phyloP scores from a whole-genome alignment of 75 land plant species.

The Sequoia sempervirens region DNA sequence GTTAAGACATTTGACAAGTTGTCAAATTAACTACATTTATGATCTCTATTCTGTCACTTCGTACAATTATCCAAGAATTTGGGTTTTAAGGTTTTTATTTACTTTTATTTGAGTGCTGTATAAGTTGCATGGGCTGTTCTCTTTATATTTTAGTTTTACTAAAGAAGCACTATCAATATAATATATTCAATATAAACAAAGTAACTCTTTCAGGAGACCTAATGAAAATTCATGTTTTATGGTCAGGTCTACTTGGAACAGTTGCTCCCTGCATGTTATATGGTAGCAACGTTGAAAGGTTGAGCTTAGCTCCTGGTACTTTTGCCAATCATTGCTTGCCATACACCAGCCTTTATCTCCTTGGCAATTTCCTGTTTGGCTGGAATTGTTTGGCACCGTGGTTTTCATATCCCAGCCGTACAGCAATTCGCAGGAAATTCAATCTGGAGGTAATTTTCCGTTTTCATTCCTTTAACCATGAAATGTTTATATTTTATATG shows the following conservation, averaged over 20 bases:
- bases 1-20: not conserved
- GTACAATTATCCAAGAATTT: not conserved
- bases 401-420: slow-evolving; percentile 63
- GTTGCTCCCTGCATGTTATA: slow-evolving; percentile 80
- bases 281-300: slow-evolving; percentile 82
- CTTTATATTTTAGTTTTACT: not conserved
- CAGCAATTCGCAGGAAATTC: slow-evolving; percentile 67
- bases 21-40: not conserved
- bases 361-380: slow-evolving; percentile 72
- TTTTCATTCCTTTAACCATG: not conserved
- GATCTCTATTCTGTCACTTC: not conserved
- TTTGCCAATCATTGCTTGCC: slow-evolving; percentile 73
- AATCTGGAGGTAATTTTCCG: slow-evolving; percentile 65
- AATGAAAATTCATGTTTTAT: slow-evolving; percentile 3
- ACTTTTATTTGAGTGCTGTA: not conserved
- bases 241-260: slow-evolving; percentile 75
- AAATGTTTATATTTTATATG: not conserved
- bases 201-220: not conserved
- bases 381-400: slow-evolving; percentile 75
- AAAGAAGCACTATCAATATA: not conserved
- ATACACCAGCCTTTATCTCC: slow-evolving; percentile 64
- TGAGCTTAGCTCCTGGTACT: slow-evolving; percentile 41
- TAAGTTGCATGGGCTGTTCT: not conserved
- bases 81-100: not conserved
- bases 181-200: not conserved